Percentiles rank a stretch among this genome's conserved stretches.
phyloP scores from a whole-genome alignment of 805 yeast species.

The Kuraishia molischiana region DNA sequence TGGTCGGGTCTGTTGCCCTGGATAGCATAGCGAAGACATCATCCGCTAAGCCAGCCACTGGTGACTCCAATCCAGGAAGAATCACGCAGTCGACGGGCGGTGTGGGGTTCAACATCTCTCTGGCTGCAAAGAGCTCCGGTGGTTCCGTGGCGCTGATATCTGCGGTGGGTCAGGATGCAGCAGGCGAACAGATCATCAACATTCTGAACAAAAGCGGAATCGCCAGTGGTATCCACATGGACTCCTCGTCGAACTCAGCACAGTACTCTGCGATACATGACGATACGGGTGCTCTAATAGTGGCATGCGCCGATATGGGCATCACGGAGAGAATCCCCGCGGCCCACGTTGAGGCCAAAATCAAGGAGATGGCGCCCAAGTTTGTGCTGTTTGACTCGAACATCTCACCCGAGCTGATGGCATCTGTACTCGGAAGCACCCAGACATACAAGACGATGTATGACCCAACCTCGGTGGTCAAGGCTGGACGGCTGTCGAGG shows the following conservation, averaged over 20 bases:
- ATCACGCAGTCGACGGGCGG: conserved; percentile 62
- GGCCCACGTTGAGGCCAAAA: conserved; percentile 28
- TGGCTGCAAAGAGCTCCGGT: conserved; percentile 37
- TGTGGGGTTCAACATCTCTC: conserved; percentile 71
- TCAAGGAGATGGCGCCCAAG: conserved; percentile 33
- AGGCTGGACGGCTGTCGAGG: conserved; percentile 39
- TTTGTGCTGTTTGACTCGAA: conserved; percentile 62
- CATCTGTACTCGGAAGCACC: conserved; percentile 21
- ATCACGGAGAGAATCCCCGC: conserved; percentile 42
- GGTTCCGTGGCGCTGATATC: conserved; percentile 33
- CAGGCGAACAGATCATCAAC: conserved; percentile 32
- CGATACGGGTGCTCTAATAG: conserved; percentile 45
- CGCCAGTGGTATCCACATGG: conserved; percentile 27
- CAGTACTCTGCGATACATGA: conserved; percentile 68
- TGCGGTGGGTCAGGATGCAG: conserved; percentile 38
- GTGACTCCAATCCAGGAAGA: conserved; percentile 70
- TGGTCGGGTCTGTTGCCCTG: conserved; percentile 70
- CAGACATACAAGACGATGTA: conserved; percentile 26
- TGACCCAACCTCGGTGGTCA: conserved; percentile 74
- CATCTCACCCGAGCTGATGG: conserved; percentile 33
- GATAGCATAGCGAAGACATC: conserved; percentile 53
- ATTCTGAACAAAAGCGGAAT: conserved; percentile 17
- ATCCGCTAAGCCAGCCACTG: conserved; percentile 15
- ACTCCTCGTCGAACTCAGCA: conserved; percentile 35
- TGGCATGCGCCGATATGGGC: conserved; percentile 85